Percentiles rank a stretch among this genome's conserved stretches.
These are phyloP conservation scores for Neotropicomus parvogracilis DNA, from an alignment of 1,284 basidiomycete species.

Conservation along the genomic window DNA sequence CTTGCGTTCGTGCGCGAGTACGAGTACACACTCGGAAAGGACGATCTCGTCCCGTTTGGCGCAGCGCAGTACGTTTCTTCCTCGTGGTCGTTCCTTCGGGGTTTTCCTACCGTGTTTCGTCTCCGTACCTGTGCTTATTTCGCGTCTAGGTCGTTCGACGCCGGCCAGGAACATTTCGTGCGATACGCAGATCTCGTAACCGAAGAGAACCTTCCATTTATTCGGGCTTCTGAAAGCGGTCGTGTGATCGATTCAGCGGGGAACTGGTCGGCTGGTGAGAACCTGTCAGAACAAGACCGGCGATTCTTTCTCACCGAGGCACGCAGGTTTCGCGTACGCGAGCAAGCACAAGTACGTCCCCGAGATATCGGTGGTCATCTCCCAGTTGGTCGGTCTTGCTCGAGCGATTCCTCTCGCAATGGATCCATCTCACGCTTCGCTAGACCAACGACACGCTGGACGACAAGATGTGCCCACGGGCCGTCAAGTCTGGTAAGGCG, in stretches of 20 bases:
- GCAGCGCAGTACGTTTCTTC: conserved; percentile 55
- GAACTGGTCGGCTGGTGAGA: conserved; percentile 66
- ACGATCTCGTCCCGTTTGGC: conserved; percentile 67
- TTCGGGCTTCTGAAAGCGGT: conserved; percentile 54
- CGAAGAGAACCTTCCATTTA: conserved; percentile 51
- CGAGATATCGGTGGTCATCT: conserved; percentile 47
- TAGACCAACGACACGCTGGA: conserved; percentile 71
- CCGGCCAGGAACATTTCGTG: conserved; percentile 46
- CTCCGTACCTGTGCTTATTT: too few species aligned
- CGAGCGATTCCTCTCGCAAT: not conserved
- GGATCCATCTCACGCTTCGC: conserved; percentile 11
- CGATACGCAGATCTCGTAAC: conserved; percentile 50
- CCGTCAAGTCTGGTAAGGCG: conserved; percentile 42
- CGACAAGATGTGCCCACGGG: conserved; percentile 64
- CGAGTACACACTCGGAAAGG: conserved; percentile 51
- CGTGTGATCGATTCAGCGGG: conserved; percentile 65
- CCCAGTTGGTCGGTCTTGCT: conserved; percentile 47
- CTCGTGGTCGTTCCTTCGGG: too few species aligned
- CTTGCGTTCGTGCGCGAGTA: conserved; percentile 61
- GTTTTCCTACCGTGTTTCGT: too few species aligned
- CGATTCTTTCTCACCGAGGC: too few species aligned
- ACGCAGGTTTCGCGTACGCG: conserved; percentile 50
- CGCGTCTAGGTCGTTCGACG: conserved; percentile 43
- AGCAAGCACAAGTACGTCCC: conserved; percentile 40
- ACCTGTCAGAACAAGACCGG: conserved; percentile 5